Evolutionary conservation across 352 stramenopile genomes (phyloP).

Genomic region (Phytophthora citrophthora): DNA sequence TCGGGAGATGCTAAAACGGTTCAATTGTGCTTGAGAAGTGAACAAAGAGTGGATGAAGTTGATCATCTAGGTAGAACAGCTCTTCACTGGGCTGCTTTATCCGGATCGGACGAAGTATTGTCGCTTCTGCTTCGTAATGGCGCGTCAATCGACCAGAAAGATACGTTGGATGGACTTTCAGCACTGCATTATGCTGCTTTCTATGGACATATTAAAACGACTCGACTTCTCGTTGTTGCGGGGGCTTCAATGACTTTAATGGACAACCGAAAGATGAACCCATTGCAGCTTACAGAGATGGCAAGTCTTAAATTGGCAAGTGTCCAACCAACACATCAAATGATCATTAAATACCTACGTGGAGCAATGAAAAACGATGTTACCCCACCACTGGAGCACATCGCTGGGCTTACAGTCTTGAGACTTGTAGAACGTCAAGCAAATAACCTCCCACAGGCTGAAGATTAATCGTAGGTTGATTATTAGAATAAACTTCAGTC

Average conservation of each 20-base stretch:
- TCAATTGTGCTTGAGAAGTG: constrained; percentile 63
- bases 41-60: constrained; percentile 66
- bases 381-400: constrained; percentile 80
- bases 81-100: constrained; percentile 71
- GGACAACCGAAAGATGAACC: constrained; percentile 73
- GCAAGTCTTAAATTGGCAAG: constrained; percentile 75
- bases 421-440: constrained; percentile 70
- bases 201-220: constrained; percentile 81
- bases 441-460: constrained; percentile 50
- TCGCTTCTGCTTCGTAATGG: constrained; percentile 69
- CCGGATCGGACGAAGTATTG: constrained; percentile 64
- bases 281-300: constrained; percentile 78
- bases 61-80: constrained; percentile 69
- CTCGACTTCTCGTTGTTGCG: constrained; percentile 58
- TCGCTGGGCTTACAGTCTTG: constrained; percentile 72
- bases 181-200: constrained; percentile 78
- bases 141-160: constrained; percentile 64
- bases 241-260: constrained; percentile 55
- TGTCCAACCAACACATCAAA: constrained; percentile 83
- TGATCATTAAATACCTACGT: constrained; percentile 87
- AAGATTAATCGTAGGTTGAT: constrained; percentile 1
- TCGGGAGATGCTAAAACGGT: constrained; percentile 52
- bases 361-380: constrained; percentile 75
- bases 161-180: constrained; percentile 61
- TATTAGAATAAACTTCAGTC: too few relatives aligned